These are phyloP conservation scores for Westerdykella ornata DNA, from an alignment of 2,329 filamentous ascomycete species.

Conservation along the genomic window DNA sequence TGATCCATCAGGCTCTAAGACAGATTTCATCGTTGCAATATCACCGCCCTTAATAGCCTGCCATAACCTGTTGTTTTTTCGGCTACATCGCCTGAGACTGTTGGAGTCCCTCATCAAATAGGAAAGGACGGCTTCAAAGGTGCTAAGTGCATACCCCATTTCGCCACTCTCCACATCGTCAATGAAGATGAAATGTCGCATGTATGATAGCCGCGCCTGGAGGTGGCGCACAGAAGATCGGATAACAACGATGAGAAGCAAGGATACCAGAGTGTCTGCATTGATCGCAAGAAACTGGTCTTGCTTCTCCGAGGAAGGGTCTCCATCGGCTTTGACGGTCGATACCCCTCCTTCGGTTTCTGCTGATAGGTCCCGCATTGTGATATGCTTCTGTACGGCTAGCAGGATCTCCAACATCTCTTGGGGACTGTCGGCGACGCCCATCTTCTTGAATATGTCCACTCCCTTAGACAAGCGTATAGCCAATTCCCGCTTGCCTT, in stretches of 20 bases:
- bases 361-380: conserved; percentile 46
- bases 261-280: conserved; percentile 85
- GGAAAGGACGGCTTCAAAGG: conserved; percentile 85
- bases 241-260: conserved; percentile 88
- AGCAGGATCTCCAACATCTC: conserved; percentile 81
- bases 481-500: conserved; percentile 74
- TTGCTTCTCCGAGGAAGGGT: conserved; percentile 45
- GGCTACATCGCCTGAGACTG: conserved; percentile 74
- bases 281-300: conserved; percentile 60
- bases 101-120: conserved; percentile 80
- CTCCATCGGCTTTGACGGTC: conserved; percentile 16
- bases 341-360: conserved; percentile 24
- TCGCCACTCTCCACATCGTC: conserved; percentile 96
- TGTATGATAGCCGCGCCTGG: conserved; percentile 84
- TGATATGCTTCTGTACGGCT: conserved; percentile 76
- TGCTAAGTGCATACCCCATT: conserved; percentile 91
- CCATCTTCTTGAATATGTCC: conserved; percentile 83
- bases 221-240: conserved; percentile 80
- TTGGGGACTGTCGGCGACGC: conserved; percentile 68
- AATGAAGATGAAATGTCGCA: conserved; percentile 95
- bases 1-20: conserved; percentile 64
- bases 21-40: conserved; percentile 63
- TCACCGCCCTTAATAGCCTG: conserved; percentile 75
- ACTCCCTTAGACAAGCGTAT: conserved; percentile 70
- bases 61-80: conserved; percentile 81